These are phyloP conservation scores for Dioscorea dumetorum DNA, from an alignment of 106 monocot species.

Conservation along the genomic window DNA sequence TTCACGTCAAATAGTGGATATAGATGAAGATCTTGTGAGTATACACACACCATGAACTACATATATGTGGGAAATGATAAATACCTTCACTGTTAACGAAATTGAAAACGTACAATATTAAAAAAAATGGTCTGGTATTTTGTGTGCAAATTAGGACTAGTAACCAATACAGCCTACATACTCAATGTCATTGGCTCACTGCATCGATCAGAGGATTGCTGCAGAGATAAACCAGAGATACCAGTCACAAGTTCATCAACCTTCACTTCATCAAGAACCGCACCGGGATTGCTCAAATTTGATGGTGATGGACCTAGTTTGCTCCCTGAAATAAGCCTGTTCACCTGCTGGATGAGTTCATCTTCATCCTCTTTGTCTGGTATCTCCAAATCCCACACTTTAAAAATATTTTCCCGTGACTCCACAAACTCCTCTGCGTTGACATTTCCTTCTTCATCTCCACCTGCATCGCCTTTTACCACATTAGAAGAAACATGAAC, in stretches of 20 bases:
- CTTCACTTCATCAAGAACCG: constrained; percentile 3
- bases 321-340: constrained; percentile 17
- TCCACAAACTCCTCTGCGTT: constrained; percentile 5
- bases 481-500: too few relatives aligned
- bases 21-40: too few relatives aligned
- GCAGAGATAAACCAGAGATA: constrained; percentile 28
- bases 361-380: constrained; percentile 25
- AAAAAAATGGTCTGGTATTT: too few relatives aligned
- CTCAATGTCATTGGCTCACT: too few relatives aligned
- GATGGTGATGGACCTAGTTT: background rate
- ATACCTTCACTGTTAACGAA: too few relatives aligned
- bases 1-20: too few relatives aligned
- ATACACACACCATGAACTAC: too few relatives aligned
- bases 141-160: too few relatives aligned
- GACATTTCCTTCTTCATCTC: background rate
- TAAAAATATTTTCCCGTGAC: constrained; percentile 32
- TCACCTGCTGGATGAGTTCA: constrained; percentile 36
- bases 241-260: constrained; percentile 21
- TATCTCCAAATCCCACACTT: constrained; percentile 35
- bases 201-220: constrained; percentile 7
- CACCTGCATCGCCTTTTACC: background rate
- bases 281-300: background rate
- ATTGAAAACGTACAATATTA: too few relatives aligned
- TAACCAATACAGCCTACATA: too few relatives aligned
- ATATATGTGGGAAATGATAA: too few relatives aligned